Conservation (phyloP, 2,329 filamentous ascomycete species). For the Thelonectria discophora region DNA sequence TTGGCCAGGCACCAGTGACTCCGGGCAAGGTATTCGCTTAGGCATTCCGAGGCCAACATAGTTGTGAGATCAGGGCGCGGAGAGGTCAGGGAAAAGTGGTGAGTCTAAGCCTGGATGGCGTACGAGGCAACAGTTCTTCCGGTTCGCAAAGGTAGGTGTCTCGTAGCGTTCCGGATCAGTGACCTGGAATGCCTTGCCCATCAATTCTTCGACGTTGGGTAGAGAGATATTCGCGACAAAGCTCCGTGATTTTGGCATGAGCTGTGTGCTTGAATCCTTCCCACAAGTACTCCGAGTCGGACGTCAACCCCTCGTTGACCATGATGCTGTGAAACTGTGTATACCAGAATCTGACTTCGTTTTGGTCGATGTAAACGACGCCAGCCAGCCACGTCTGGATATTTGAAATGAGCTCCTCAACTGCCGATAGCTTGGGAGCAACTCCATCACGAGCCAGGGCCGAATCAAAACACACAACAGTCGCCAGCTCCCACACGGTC, state of each 20-base stretch:
- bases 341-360: background rate
- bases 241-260: background rate
- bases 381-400: background rate
- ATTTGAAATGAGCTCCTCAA: background rate
- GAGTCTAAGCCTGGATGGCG: constrained; percentile 16
- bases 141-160: constrained; percentile 3
- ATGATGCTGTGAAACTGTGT: background rate
- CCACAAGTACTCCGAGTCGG: background rate
- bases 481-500: background rate
- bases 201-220: background rate
- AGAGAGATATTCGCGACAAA: background rate
- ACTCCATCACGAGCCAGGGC: background rate
- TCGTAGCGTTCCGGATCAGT: background rate
- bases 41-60: background rate
- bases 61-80: background rate
- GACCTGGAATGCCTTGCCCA: background rate
- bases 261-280: background rate
- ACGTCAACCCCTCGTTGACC: background rate
- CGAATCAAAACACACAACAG: background rate
- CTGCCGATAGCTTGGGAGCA: background rate
- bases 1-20: background rate
- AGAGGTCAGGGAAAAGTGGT: constrained; percentile 6
- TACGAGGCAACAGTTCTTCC: constrained; percentile 9
- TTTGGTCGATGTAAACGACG: background rate
- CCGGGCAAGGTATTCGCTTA: background rate